These are phyloP conservation scores for Fusarium acutatum DNA, from an alignment of 2,329 filamentous ascomycete genomes.

Conservation along the genomic window DNA sequence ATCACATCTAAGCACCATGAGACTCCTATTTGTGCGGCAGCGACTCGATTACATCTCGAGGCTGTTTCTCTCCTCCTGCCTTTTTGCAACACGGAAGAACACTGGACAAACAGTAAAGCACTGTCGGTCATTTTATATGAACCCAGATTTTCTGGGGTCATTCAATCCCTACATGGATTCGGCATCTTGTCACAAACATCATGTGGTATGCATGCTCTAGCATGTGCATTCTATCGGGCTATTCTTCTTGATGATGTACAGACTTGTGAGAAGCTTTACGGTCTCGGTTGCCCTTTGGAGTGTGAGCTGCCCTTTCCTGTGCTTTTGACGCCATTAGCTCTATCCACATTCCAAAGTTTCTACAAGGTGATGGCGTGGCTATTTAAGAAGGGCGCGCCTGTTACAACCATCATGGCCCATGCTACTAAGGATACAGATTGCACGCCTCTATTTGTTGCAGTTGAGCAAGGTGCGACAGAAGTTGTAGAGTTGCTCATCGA, in stretches of 20 bases:
- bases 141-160: neutral
- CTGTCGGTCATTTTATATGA: neutral
- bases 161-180: too few relatives aligned
- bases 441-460: neutral
- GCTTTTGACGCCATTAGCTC: neutral
- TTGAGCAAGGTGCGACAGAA: neutral
- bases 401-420: neutral
- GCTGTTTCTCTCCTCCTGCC: neutral
- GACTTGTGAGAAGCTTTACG: neutral
- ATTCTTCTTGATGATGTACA: neutral
- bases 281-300: neutral
- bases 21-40: neutral
- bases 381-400: neutral
- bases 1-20: neutral
- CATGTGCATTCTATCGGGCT: neutral
- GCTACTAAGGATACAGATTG: fast-evolving
- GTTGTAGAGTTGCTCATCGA: neutral
- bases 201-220: neutral
- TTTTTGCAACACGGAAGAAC: neutral
- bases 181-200: neutral
- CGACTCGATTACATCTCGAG: neutral
- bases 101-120: neutral
- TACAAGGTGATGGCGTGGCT: neutral
- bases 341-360: neutral
- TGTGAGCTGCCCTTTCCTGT: neutral